A percentile compares a stretch with the other conserved stretches of the same genome.
phyloP scores from a whole-genome alignment of 1,284 basidiomycete genomes.

The Megacollybia platyphylla region DNA sequence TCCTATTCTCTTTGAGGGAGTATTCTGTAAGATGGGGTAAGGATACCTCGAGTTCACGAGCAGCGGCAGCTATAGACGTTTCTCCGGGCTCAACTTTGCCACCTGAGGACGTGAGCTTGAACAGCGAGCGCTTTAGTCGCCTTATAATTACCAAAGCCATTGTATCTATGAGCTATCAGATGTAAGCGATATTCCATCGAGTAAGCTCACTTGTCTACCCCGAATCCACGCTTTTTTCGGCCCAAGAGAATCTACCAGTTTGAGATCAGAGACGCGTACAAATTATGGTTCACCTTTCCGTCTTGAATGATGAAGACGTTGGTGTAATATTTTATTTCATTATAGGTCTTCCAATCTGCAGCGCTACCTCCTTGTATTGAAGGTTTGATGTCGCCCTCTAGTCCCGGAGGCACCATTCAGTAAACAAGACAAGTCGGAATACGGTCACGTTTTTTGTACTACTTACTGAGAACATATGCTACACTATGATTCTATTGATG shows the following conservation, averaged over 20 bases:
- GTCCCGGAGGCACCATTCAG: slow-evolving; percentile 15
- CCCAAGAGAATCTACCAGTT: slow-evolving; percentile 38
- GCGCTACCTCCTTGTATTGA: slow-evolving; percentile 22
- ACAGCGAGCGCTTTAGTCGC: background rate
- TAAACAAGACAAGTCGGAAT: no score
- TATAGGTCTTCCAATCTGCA: slow-evolving; percentile 25
- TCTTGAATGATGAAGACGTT: slow-evolving; percentile 42
- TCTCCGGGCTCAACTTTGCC: slow-evolving; percentile 62
- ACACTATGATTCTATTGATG: no score
- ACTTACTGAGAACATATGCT: no score
- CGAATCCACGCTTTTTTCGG: slow-evolving; percentile 63
- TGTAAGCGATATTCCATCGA: background rate
- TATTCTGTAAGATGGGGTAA: background rate
- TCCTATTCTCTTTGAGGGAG: slow-evolving; percentile 32
- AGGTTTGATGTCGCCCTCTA: slow-evolving; percentile 17
- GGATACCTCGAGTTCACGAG: slow-evolving; percentile 48
- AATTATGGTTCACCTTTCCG: slow-evolving; percentile 16
- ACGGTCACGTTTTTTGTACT: no score
- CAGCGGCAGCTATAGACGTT: slow-evolving; percentile 43
- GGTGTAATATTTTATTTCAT: slow-evolving; percentile 35
- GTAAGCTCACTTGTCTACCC: slow-evolving; percentile 36
- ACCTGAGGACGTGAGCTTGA: slow-evolving; percentile 16
- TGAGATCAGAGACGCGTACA: background rate
- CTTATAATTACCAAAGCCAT: slow-evolving; percentile 42
- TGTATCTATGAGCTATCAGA: slow-evolving; percentile 29